Conservation (phyloP, 208 protist species). For the Trypanosoma melophagium region DNA sequence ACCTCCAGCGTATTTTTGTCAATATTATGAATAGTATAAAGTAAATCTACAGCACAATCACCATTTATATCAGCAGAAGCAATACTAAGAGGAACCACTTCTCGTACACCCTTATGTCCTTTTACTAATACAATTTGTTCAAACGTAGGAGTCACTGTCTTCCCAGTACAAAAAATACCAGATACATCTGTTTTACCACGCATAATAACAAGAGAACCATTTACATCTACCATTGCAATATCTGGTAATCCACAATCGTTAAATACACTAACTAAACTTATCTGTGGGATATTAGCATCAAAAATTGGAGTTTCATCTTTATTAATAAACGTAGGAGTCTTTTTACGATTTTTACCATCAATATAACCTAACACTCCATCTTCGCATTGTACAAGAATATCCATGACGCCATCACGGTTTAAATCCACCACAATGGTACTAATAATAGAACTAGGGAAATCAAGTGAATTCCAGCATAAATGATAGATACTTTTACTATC, state of each 20-base stretch:
- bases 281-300: constrained; percentile 15
- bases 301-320: background rate
- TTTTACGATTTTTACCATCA: constrained; percentile 14
- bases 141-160: constrained; percentile 6
- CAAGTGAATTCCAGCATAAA: constrained; percentile 19
- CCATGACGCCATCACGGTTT: constrained; percentile 33
- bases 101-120: constrained; percentile 15
- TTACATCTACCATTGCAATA: constrained; percentile 22
- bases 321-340: background rate
- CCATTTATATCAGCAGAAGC: constrained; percentile 52
- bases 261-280: constrained; percentile 25
- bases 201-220: constrained; percentile 24
- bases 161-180: constrained; percentile 1
- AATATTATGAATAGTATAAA: constrained; percentile 44
- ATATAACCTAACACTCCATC: constrained; percentile 42
- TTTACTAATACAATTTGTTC: constrained; percentile 6
- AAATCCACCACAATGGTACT: constrained; percentile 51
- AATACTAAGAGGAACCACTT: constrained; percentile 42
- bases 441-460: constrained; percentile 33
- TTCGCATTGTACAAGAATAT: constrained; percentile 46
- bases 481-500: background rate
- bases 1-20: constrained; percentile 28
- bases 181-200: constrained; percentile 5
- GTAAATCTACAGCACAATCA: constrained; percentile 61
- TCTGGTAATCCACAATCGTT: constrained; percentile 22